These are phyloP conservation scores for Trypanosoma mega DNA, from an alignment of 208 protist species.

Conservation along the genomic window DNA sequence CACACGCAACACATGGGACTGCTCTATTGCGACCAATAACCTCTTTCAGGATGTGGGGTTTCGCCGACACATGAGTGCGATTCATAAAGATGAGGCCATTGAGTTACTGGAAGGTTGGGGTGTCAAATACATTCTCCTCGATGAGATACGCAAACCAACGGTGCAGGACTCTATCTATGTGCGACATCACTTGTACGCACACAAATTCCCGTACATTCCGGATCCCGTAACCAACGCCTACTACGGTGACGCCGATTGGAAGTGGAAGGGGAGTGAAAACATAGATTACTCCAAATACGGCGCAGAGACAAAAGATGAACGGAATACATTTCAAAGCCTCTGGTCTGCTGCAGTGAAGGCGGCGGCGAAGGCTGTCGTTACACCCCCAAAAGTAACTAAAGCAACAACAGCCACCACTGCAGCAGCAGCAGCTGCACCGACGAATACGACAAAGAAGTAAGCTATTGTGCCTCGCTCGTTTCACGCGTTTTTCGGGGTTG, in stretches of 20 bases:
- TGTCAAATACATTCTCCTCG: constrained; percentile 74
- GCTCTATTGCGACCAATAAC: constrained; percentile 51
- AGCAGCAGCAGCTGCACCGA: background rate
- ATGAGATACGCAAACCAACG: constrained; percentile 77
- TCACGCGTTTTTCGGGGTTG: too few relatives aligned
- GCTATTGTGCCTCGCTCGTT: too few relatives aligned
- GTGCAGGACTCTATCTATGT: constrained; percentile 76
- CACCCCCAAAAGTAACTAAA: background rate
- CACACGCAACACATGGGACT: constrained; percentile 66
- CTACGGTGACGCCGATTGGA: constrained; percentile 78
- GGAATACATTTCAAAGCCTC: constrained; percentile 37
- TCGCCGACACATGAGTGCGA: constrained; percentile 30
- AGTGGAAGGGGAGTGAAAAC: constrained; percentile 80
- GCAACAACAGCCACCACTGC: background rate
- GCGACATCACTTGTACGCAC: constrained; percentile 65
- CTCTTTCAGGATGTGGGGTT: constrained; percentile 50
- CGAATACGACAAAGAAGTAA: background rate
- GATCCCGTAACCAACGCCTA: constrained; percentile 68
- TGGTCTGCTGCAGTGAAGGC: constrained; percentile 28
- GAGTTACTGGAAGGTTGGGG: constrained; percentile 78
- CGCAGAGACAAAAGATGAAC: constrained; percentile 37
- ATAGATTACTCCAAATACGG: constrained; percentile 75
- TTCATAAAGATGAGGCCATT: constrained; percentile 69
- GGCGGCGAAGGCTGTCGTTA: background rate
- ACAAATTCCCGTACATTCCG: constrained; percentile 83